Base-by-base conservation (phyloP, 2,329 filamentous ascomycete genomes). In the Hyphodiscus sp. region DNA sequence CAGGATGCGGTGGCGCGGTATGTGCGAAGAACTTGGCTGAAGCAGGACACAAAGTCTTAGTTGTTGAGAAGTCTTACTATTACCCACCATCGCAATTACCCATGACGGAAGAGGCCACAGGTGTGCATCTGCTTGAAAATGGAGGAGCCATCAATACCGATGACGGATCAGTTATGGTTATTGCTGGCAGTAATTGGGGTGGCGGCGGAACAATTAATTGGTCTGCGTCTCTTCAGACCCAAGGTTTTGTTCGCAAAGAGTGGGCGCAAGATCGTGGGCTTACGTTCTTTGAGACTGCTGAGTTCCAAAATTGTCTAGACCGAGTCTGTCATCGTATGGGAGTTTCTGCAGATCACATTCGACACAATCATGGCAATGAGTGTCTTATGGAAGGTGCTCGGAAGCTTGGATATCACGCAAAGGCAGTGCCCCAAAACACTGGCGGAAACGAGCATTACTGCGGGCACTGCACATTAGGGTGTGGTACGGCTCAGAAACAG, bases 171-270 rank as follows among this genome's bases (percentile, higher is more conserved):
- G 73, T 85, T 30, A 78, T 73, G 16, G 69, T 92, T 13, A 68
- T 88, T 2, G 81, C 86, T 0, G 91, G 88, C 1, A 80, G 82
- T 52, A 81, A 81, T 30, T 95, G 87, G 82, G 91, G 91, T 29
- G 91, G 91, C 43, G 91, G 91, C 52, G 91, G 91, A 6, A 90
- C 89, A 0, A 71, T 96, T 62, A 96, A 96, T 70, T 96, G 91
- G 91, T 87, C 78, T 63, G 80, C 81, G 9, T 74, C 73, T 49
- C 71, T 84, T 47, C 74, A 78, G 63, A 87, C 89, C 0, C 89
- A 92, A 66, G 82, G 80, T 23, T 87, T 78, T 59, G 88, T 96
- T 1, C 81, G 91, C 2, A 75, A 82, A 60, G 89, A 96, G 70
- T 96, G 92, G 91, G 85, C 88, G 0, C 74, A 80, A 49, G 70